Evolutionary conservation across 2,329 filamentous ascomycete species (phyloP), one percentile per base, ranked within the genome.

Genomic region (Claviceps sp.): DNA sequence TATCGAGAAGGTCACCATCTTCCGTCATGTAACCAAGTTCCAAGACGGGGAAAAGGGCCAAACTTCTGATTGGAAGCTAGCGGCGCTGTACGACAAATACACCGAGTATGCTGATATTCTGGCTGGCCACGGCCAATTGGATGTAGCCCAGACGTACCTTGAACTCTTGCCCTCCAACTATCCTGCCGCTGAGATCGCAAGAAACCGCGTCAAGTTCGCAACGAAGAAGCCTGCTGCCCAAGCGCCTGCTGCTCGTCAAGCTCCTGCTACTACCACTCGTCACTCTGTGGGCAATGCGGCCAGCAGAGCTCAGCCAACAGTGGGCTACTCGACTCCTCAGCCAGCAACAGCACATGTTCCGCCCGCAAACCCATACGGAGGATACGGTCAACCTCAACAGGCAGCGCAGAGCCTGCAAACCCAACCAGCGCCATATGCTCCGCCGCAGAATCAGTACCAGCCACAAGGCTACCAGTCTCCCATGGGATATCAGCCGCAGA

Each of bases 1-100:
- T 63, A 95, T 98, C 56, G 93, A 98, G 71, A 98, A 98, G 75
- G 93, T 98, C 47, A 95, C 90, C 0, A 81, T 98, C 51, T 98
- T 98, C 82, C 85, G 93, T 51, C 81, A 93, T 59, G 90, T 96
- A 44, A 90, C 89, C 56, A 89, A 91, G 63, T 98, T 96, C 72
- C 73, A 86, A 60, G 93, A 98, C 64, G 69, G 71, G 8, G 89
- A 96, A 63, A 79, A 80, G 57, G 70, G 72, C 47, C 79, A 87
- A 59, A 75, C 79, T 9, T 82, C 83, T 1, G 87, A 84, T 60
- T 98, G 91, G 91, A 96, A 95, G 71, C 81, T 98, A 54, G 78
- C 82, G 40, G 76, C 84, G 2, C 73, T 98, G 50, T 98, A 98
- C 67, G 84, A 89, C 65, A 95, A 95, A 70, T 98, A 98, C 65